phyloP scores from a whole-genome alignment of 768 basidiomycete species.

The Myochromella boudieri region DNA sequence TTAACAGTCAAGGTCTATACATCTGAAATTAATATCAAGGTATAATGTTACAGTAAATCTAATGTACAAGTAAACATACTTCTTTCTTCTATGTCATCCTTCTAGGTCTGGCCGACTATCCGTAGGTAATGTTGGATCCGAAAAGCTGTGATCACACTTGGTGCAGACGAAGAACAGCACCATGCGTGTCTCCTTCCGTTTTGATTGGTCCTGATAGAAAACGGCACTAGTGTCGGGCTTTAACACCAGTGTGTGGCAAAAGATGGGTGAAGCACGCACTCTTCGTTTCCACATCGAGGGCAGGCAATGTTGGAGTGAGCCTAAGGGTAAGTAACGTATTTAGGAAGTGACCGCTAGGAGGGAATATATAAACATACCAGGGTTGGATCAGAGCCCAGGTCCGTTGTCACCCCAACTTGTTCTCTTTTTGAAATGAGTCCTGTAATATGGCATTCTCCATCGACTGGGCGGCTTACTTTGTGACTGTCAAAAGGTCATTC shows the following conservation, averaged over 20 bases:
- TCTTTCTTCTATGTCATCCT: slow-evolving; percentile 10
- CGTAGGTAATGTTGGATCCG: slow-evolving; percentile 60
- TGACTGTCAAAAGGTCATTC: slow-evolving; percentile 91
- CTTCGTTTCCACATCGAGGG: slow-evolving; percentile 78
- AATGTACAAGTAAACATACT: slow-evolving; percentile 14
- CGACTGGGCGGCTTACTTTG: slow-evolving; percentile 60
- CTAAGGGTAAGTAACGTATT: slow-evolving; percentile 32
- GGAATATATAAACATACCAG: slow-evolving; percentile 47
- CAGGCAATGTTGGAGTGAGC: slow-evolving; percentile 85
- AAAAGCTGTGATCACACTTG: slow-evolving; percentile 75
- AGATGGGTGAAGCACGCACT: slow-evolving; percentile 46
- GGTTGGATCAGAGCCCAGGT: slow-evolving; percentile 87
- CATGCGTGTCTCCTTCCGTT: slow-evolving; percentile 94
- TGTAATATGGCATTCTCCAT: slow-evolving; percentile 19
- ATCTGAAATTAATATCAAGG: too few relatives aligned
- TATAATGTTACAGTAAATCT: slow-evolving; percentile 10
- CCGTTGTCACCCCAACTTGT: slow-evolving; percentile 88
- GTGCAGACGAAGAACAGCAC: slow-evolving; percentile 89
- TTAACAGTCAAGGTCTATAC: too few relatives aligned
- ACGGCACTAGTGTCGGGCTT: slow-evolving; percentile 64
- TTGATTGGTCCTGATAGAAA: slow-evolving; percentile 95
- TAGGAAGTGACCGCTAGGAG: background rate
- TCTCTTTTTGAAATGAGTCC: slow-evolving; percentile 54
- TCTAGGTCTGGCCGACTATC: slow-evolving; percentile 39
- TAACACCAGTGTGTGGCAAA: background rate